phyloP scores from a whole-genome alignment of 352 stramenopile genomes.

The Globisporangium polare region DNA sequence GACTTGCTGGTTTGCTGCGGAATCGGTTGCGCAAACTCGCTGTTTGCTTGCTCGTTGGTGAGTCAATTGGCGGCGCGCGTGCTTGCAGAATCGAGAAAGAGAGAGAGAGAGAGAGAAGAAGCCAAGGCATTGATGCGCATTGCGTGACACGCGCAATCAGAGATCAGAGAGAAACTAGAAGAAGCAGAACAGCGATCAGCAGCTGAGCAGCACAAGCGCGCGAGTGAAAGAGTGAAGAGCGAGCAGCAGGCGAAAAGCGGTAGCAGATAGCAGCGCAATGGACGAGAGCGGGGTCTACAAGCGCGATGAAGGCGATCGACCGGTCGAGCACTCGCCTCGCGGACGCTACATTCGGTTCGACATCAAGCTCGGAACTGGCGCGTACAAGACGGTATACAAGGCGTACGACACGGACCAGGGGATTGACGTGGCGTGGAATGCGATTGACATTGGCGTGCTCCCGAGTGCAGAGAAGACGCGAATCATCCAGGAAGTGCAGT shows the following conservation, averaged over 20 bases:
- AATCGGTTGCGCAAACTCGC: too few species aligned
- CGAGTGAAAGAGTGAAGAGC: neutral
- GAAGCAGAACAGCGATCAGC: neutral
- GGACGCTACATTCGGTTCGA: constrained; percentile 86
- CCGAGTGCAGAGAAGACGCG: constrained; percentile 92
- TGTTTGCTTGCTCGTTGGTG: neutral
- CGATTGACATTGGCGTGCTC: constrained; percentile 96
- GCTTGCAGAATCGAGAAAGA: neutral
- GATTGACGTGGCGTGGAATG: constrained; percentile 99
- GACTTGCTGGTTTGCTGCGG: neutral
- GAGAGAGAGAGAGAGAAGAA: neutral
- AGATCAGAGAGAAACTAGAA: neutral
- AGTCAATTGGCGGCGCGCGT: neutral
- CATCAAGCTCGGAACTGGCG: constrained; percentile 73
- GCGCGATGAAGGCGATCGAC: constrained; percentile 66
- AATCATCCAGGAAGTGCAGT: constrained; percentile 97
- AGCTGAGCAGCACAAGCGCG: neutral
- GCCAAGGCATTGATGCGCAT: constrained; percentile 11
- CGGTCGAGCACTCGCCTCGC: constrained; percentile 75
- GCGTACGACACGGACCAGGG: constrained; percentile 98
- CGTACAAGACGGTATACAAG: constrained; percentile 92
- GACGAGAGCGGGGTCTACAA: constrained; percentile 70
- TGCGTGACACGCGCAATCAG: constrained; percentile 3
- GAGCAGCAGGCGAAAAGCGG: neutral
- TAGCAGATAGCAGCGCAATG: constrained; percentile 27